A percentile compares a stretch with the other conserved stretches of the same genome.
Conservation (phyloP, 768 basidiomycete species). For the Bullera alba region DNA sequence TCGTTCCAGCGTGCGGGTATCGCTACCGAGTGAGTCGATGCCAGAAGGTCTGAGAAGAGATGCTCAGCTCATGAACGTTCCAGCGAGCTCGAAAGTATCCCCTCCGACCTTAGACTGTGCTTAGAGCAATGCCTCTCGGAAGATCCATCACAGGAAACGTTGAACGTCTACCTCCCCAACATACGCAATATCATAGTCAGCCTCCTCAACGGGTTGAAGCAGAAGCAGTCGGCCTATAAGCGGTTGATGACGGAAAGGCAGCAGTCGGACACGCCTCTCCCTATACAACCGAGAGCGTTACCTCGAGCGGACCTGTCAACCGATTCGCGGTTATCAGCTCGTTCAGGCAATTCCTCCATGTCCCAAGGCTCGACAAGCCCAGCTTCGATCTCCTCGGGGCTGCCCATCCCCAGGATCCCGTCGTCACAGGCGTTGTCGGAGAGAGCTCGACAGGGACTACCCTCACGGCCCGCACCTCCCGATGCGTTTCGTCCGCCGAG, state of each 20-base stretch:
- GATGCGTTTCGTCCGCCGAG: slow-evolving; percentile 46
- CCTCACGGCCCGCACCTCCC: slow-evolving; percentile 42
- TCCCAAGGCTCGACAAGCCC: slow-evolving; percentile 25
- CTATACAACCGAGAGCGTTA: not conserved
- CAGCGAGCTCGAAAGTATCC: slow-evolving; percentile 81
- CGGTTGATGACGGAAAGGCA: slow-evolving; percentile 57
- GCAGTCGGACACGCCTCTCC: not conserved
- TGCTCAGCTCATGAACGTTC: not conserved
- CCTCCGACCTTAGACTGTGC: slow-evolving; percentile 76
- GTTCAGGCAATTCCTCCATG: slow-evolving; percentile 55
- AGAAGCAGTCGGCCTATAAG: slow-evolving; percentile 82
- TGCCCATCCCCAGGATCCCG: slow-evolving; percentile 16
- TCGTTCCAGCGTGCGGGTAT: slow-evolving; percentile 81
- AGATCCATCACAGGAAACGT: slow-evolving; percentile 74
- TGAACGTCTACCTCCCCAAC: slow-evolving; percentile 80
- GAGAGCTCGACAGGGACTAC: slow-evolving; percentile 16
- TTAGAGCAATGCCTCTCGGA: slow-evolving; percentile 88
- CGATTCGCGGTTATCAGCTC: slow-evolving; percentile 53
- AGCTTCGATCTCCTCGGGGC: slow-evolving; percentile 6
- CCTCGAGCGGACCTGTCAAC: slow-evolving; percentile 14
- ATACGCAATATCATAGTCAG: slow-evolving; percentile 88
- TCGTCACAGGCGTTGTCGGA: slow-evolving; percentile 28
- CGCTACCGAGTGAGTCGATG: slow-evolving; percentile 70
- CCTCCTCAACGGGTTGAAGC: slow-evolving; percentile 85
- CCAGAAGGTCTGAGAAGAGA: slow-evolving; percentile 7